phyloP scores from a whole-genome alignment of 108 stramenopile genomes.

The Stephanodiscus triporus region DNA sequence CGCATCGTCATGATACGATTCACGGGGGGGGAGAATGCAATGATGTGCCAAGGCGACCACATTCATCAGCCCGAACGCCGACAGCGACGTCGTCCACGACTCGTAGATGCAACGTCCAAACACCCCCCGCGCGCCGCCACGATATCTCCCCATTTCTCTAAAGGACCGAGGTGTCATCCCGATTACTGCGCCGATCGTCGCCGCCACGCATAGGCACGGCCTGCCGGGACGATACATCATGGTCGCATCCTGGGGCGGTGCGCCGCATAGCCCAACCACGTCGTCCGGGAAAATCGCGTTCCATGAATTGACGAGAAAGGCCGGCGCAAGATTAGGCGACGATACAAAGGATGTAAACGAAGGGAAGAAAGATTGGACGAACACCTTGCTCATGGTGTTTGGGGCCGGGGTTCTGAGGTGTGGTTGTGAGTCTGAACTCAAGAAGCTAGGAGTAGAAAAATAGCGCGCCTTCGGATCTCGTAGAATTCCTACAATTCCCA shows the following conservation, averaged over 20 bases:
- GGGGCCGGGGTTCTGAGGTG: too few relatives aligned
- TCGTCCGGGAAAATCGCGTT: conserved; percentile 15
- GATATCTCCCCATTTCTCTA: neutral
- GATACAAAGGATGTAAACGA: conserved; percentile 18
- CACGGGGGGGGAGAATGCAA: conserved; percentile 2
- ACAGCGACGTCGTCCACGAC: conserved; percentile 15
- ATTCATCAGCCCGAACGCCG: conserved; percentile 20
- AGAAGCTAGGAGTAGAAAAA: too few relatives aligned
- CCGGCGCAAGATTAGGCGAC: conserved; percentile 17
- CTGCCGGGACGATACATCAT: neutral
- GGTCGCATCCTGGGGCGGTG: neutral
- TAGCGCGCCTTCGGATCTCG: too few relatives aligned
- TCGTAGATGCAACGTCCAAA: conserved; percentile 2
- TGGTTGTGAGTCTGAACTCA: too few relatives aligned
- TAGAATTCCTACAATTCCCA: too few relatives aligned
- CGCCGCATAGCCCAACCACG: neutral
- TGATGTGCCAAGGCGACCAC: conserved; percentile 15
- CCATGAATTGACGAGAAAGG: conserved; percentile 14
- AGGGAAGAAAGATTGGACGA: conserved; percentile 24
- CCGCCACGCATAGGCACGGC: conserved; percentile 20
- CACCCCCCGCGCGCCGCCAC: neutral
- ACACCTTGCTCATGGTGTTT: conserved; percentile 23
- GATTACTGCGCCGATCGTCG: conserved; percentile 9
- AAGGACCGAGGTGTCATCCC: neutral
- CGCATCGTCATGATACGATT: neutral